Evolutionary conservation across 495 filamentous ascomycete species (phyloP), one percentile per base, ranked within the genome.

Genomic region (Hyaloscypha bicolor): DNA sequence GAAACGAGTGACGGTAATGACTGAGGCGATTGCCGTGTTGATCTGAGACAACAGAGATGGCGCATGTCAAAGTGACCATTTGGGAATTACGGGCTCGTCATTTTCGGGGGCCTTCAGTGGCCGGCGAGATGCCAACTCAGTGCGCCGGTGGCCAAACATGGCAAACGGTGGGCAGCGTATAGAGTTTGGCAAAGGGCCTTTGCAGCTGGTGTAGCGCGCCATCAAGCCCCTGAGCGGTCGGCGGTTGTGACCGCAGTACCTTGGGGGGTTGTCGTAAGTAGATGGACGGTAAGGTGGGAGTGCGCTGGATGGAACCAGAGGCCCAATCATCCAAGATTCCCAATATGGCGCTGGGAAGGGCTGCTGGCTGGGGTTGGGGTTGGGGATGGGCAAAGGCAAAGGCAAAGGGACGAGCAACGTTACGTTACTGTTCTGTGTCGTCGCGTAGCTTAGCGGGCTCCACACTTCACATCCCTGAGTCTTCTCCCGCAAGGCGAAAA

Each of bases 341-440:
- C n/a, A n/a, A n/a, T n/a, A n/a, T 48, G 42, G 42, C 42, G 42
- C 16, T 48, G 22, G n/a, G 53, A 29, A 25, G 21, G 51, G 51
- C 51, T 53, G 22, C 6, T 25, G 53, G 21, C 6, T 56, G 53
- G 53, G 4, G 5, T 30, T 22, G 53, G 14, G 53, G 5, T 25
- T 55, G 29, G 22, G 51, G 22, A 31, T 31, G 29, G 53, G 53
- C 19, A 30, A 56, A 19, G 42, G 42, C 6, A 45, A 6, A 12
- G 42, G 16, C 42, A 48, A 48, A 48, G 42, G 42, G 42, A 48
- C 42, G 42, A 21, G 51, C 37, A 33, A 64, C 30, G 62, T 42
- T 55, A 64, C 62, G 62, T 64, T 64, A 64, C 62, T 58, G 53
- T 32, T 56, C 22, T 64, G 48, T 22, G 33, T 45, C 30, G 9